Conservation (phyloP, 2,329 filamentous ascomycete species). For the Aspergillus carbonarius region DNA sequence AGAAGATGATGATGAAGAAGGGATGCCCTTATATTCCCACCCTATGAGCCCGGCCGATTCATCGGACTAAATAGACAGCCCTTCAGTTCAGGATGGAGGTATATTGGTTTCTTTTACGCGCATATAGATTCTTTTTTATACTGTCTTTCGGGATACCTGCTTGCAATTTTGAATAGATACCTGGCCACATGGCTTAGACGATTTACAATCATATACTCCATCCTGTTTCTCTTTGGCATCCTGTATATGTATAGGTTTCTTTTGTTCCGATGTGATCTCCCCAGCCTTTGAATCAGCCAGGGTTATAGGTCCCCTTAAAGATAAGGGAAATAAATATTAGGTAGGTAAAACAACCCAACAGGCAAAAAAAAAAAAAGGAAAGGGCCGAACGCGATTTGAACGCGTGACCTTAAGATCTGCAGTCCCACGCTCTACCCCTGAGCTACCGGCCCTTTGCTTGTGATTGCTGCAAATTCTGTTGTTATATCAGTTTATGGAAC, state of each 20-base stretch:
- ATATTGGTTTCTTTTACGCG: background rate
- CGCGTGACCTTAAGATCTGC: constrained; percentile 9
- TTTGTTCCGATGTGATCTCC: too few relatives aligned
- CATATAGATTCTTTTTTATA: background rate
- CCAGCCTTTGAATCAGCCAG: too few relatives aligned
- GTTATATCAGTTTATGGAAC: too few relatives aligned
- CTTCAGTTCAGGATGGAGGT: too few relatives aligned
- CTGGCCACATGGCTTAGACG: background rate
- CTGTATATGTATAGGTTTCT: too few relatives aligned
- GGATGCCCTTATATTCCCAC: constrained; percentile 7
- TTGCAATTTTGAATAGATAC: background rate
- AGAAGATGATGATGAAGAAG: background rate
- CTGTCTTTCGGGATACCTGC: background rate
- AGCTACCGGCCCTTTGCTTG: constrained; percentile 4
- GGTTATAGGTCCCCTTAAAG: too few relatives aligned
- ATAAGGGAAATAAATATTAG: too few relatives aligned
- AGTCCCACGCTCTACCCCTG: constrained; percentile 10
- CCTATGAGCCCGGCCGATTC: constrained; percentile 10
- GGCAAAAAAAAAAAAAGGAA: background rate
- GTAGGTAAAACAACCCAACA: too few relatives aligned
- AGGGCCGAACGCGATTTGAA: constrained; percentile 9
- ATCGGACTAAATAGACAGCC: background rate
- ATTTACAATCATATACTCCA: too few relatives aligned
- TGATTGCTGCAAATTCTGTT: too few relatives aligned
- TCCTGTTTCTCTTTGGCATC: too few relatives aligned